Evolutionary conservation across 768 basidiomycete species (phyloP).

Genomic region (Phaffia australis): DNA sequence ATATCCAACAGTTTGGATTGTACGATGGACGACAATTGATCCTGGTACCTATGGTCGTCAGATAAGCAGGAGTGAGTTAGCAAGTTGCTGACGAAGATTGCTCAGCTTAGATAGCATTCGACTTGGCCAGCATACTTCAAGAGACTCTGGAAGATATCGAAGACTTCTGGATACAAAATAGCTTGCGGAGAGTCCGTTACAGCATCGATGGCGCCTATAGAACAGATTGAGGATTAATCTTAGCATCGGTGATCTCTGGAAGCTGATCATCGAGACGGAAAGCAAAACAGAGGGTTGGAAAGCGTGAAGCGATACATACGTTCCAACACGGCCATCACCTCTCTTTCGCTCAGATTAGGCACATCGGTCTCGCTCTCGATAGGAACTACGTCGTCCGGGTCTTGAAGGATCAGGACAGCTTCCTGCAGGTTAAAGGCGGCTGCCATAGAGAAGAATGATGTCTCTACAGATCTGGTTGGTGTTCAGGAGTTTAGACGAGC

Average conservation of each 20-base stretch:
- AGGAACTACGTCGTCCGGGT: conserved; percentile 20
- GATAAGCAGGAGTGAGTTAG: conserved; percentile 19
- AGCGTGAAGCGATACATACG: conserved; percentile 24
- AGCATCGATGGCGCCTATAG: conserved; percentile 63
- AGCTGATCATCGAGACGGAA: not conserved
- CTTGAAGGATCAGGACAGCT: conserved; percentile 21
- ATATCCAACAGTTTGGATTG: conserved; percentile 85
- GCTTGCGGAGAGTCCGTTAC: conserved; percentile 65
- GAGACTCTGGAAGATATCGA: conserved; percentile 71
- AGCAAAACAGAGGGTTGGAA: not conserved
- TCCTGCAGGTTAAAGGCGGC: conserved; percentile 23
- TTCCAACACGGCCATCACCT: conserved; percentile 28
- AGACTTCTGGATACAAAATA: conserved; percentile 56
- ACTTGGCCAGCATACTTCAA: conserved; percentile 47
- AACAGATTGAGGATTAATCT: conserved; percentile 15
- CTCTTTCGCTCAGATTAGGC: conserved; percentile 25
- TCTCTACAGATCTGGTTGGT: no score
- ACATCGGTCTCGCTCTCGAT: conserved; percentile 36
- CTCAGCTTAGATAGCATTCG: not conserved
- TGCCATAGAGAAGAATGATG: no score
- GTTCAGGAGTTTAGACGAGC: no score
- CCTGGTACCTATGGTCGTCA: conserved; percentile 47
- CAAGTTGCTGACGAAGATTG: not conserved
- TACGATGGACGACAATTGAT: conserved; percentile 34
- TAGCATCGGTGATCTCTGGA: not conserved